Evolutionary conservation across 2,329 filamentous ascomycete species (phyloP), one percentile per base, ranked within the genome.

Genomic region (Penicillium sp.): DNA sequence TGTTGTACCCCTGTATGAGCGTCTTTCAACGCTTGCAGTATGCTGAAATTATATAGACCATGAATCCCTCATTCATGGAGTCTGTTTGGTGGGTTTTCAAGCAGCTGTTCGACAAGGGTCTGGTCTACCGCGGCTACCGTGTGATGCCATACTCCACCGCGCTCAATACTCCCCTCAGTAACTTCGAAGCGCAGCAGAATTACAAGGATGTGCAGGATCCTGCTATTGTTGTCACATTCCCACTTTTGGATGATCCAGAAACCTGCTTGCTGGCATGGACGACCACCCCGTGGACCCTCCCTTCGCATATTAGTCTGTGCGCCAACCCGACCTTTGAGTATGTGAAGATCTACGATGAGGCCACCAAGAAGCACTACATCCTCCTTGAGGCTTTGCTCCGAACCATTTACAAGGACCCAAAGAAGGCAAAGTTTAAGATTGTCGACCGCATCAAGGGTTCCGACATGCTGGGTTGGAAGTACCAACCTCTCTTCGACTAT

Each of bases 111-210:
- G 85, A 94, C 54, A 94, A 95, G 68, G 85, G 80, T 39, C 74
- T 84, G 45, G 87, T 95, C 38, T 96, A 95, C 63, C 84, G 87
- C 52, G 89, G 87, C 29, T 85, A 92, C 65, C 80, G 82, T 58
- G 87, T 96, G 46, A 92, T 96, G 85, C 90, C 90, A 9, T 96
- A 92, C 66, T 95, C 87, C 18, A 95, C 88, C 2, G 87, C 83
- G 11, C 76, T 95, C 57, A 88, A 84, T 39, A 95, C 89, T 2
- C 84, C 88, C 4, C 73, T 95, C 52, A 93, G 85, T 66, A 93
- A 95, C 66, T 93, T 95, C 55, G 90, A 95, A 67, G 84, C 89
- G 30, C 85, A 88, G 53, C 87, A 95, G 61, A 95, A 95, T 65
- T 94, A 95, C 68, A 87, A 93, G 65, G 85, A 93, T 55, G 83